Percentiles rank a stretch among this genome's conserved stretches.
Evolutionary conservation across 441 rosid genomes (phyloP).

Genomic region (Pelargonium fulgidum): DNA sequence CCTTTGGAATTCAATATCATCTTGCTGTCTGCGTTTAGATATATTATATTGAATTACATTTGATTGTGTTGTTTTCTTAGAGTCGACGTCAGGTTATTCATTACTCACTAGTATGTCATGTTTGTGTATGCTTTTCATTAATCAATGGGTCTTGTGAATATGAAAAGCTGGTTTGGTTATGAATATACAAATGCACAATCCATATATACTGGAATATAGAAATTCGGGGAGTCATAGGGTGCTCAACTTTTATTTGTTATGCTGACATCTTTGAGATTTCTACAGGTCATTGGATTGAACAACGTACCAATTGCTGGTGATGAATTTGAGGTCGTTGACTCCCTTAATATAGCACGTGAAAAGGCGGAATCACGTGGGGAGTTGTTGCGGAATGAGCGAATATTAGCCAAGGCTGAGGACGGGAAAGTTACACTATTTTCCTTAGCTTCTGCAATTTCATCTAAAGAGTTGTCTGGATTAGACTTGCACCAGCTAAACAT

Average conservation of each 20-base stretch:
- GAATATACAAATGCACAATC: too few relatives aligned
- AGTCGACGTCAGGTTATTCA: background rate
- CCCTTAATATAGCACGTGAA: slow-evolving; percentile 83
- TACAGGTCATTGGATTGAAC: slow-evolving; percentile 82
- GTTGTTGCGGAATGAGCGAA: slow-evolving; percentile 66
- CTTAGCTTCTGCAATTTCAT: slow-evolving; percentile 79
- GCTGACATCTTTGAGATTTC: slow-evolving; percentile 6
- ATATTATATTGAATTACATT: too few relatives aligned
- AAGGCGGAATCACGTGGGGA: slow-evolving; percentile 66
- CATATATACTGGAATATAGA: too few relatives aligned
- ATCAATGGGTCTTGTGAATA: too few relatives aligned
- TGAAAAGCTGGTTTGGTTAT: too few relatives aligned
- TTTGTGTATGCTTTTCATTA: too few relatives aligned
- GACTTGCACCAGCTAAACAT: slow-evolving; percentile 93
- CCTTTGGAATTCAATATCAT: too few relatives aligned
- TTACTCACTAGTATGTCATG: too few relatives aligned
- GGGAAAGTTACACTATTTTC: slow-evolving; percentile 95
- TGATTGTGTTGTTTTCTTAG: too few relatives aligned
- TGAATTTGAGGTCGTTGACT: slow-evolving; percentile 74
- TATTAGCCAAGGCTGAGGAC: slow-evolving; percentile 90
- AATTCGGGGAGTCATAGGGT: too few relatives aligned
- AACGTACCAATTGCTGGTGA: slow-evolving; percentile 86
- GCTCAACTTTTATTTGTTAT: background rate
- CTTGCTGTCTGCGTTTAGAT: too few relatives aligned
- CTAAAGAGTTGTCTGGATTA: slow-evolving; percentile 71